Evolutionary conservation across 2,329 filamentous ascomycete species (phyloP).

Genomic region (Capronia americana): DNA sequence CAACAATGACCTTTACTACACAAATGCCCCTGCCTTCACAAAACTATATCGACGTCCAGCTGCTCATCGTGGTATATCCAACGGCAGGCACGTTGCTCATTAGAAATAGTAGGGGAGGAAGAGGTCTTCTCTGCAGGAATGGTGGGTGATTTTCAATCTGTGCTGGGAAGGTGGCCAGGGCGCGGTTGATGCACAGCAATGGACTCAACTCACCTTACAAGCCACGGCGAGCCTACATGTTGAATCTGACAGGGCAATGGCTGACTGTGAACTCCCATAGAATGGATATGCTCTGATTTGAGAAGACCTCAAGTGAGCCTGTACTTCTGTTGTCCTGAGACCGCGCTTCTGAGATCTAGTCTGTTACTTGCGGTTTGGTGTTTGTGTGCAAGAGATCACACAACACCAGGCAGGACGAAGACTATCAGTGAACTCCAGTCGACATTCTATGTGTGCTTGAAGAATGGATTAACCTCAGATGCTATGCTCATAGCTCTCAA

Average conservation of each 20-base stretch:
- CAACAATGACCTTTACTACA: background rate
- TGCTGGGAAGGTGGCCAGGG: background rate
- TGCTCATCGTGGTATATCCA: background rate
- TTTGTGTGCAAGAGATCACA: background rate
- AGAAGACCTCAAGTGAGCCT: background rate
- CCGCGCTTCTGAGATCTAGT: background rate
- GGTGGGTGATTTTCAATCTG: background rate
- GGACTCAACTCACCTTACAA: background rate
- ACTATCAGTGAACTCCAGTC: background rate
- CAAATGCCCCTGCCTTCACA: background rate
- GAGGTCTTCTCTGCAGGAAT: background rate
- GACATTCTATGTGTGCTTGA: background rate
- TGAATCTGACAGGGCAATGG: background rate
- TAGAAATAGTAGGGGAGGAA: background rate
- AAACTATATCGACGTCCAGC: background rate
- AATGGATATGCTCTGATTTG: background rate
- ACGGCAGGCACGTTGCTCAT: background rate
- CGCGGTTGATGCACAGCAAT: background rate
- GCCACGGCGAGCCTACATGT: background rate
- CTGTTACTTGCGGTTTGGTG: background rate
- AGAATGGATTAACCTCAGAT: background rate
- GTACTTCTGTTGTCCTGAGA: background rate
- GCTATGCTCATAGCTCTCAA: background rate
- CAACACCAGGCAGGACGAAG: background rate
- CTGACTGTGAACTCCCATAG: constrained; percentile 2